Evolutionary conservation across 345 rosid species (phyloP).

Genomic region (Populus euphratica): DNA sequence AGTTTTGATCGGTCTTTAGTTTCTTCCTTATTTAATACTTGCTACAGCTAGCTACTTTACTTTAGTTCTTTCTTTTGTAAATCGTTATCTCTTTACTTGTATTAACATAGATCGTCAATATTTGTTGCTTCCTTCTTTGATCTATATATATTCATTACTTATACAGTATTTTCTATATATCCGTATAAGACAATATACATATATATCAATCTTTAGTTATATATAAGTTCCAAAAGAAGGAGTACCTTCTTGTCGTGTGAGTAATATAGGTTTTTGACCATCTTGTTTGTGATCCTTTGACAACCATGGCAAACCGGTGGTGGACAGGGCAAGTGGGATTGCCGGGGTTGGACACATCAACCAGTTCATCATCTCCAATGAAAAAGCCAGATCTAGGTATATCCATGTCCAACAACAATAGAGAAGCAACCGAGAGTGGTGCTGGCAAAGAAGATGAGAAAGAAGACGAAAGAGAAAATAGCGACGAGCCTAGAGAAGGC

Average conservation of each 20-base stretch:
- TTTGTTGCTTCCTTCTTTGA: neutral
- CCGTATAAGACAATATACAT: too few species aligned
- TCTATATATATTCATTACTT: neutral
- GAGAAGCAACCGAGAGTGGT: slow-evolving; percentile 36
- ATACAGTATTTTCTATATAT: neutral
- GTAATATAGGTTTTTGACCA: neutral
- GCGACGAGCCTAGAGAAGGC: slow-evolving; percentile 61
- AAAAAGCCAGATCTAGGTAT: slow-evolving; percentile 73
- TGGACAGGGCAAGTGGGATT: slow-evolving; percentile 64
- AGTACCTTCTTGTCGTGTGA: neutral
- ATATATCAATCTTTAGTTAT: neutral
- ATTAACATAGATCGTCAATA: neutral
- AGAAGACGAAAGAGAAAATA: slow-evolving; percentile 49
- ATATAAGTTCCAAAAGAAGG: too few species aligned
- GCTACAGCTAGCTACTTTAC: neutral
- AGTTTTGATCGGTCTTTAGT: neutral
- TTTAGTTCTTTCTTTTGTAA: neutral
- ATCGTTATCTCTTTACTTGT: neutral
- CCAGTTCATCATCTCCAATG: slow-evolving; percentile 54
- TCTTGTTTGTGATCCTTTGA: neutral
- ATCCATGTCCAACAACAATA: slow-evolving; percentile 45
- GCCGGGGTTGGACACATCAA: slow-evolving; percentile 48
- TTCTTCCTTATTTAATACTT: neutral
- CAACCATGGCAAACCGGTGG: slow-evolving; percentile 37
- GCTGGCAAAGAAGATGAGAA: slow-evolving; percentile 26